Evolutionary conservation across 2,329 filamentous ascomycete species (phyloP), one percentile per base, ranked within the genome.

Genomic region (Drechslera avenae): DNA sequence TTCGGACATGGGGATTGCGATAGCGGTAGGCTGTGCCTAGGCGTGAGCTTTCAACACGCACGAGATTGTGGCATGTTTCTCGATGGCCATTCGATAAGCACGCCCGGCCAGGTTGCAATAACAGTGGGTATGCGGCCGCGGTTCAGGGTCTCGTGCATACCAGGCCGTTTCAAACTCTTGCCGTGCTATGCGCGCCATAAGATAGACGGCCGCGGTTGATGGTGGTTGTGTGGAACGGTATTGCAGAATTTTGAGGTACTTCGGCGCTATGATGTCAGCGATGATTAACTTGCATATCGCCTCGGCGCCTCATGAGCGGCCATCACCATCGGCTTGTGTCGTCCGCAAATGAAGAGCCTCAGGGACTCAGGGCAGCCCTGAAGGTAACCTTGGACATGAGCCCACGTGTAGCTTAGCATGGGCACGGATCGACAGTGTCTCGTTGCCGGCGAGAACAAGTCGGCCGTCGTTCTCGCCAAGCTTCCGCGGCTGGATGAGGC

Each of bases 121-220:
- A 47, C 51, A 61, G 62, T 66, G 64, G 60, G 51, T 57, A 64
- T 51, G 52, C 30, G 39, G 33, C 34, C 54, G 40, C 52, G 52
- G 47, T 48, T 47, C 16, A 46, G 44, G 45, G 46, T 28, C 32
- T 28, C 50, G 41, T 52, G 44, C 43, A 52, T 47, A 45, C 57
- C 54, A 44, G 52, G n/a, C 40, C n/a, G 35, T 43, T 49, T 45
- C 46, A 54, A 52, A 28, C 31, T 32, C 44, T 50, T 49, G 44
- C 52, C 52, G 54, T 54, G 55, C 54, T 56, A 59, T 57, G 55
- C 59, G 50, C 41, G 45, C 55, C 51, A 60, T 57, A 52, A 57
- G 44, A 37, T 55, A 58, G 52, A 63, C 67, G 66, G 62, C 66
- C 63, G 64, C 65, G 66, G 62, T 63, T 55, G 58, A 50, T 43